Base-by-base conservation (phyloP, 495 filamentous ascomycete genomes). In the Ramalina peruviana region DNA sequence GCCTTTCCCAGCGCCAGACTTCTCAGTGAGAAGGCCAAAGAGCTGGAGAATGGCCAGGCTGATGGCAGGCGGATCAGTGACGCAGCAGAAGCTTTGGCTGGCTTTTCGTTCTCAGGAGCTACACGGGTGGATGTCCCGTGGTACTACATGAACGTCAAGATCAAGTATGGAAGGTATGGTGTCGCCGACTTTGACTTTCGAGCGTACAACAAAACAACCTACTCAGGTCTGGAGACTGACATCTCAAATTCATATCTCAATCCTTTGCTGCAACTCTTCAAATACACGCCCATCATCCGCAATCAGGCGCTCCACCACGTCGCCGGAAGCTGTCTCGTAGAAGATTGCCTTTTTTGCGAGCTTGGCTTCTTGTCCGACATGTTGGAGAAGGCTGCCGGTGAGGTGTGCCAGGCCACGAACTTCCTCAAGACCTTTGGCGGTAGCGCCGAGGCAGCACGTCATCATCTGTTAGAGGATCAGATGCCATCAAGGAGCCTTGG, bases 111-210 rank as follows among this genome's bases (percentile, higher is more conserved):
- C 65, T 65, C 80, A 62, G 66, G 73, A 71, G 61, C 83, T 67
- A 67, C 74, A 66, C 60, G 77, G 40, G 65, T 74, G 38, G 87
- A 94, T 46, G 85, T 90, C 20, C 81, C 92, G 2, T 72, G 82
- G 2, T 83, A 88, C 65, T 98, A 94, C 60, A 79, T 82, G 47
- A 88, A 88, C 57, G 80, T 93, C 4, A 87, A 96, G 63, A 97
- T 96, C 63, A 94, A 94, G 59, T 95, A 95, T 63, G 94, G 90
- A 66, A 88, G 85, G 62, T 96, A 94, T 67, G 90, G 92, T 11
- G 86, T 99, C 3, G 88, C 95, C 58, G 93, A 97, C 65, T 97
- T 97, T 62, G 90, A 98, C 64, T 98, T 98, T 68, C 93, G 88
- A 43, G 94, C 80, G 58, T 99, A 86, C 69, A 99, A 99, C 64